Evolutionary conservation across 1,139 yeast species (phyloP), one percentile per base, ranked within the genome.

Genomic region (Saccharomyces hybrid): DNA sequence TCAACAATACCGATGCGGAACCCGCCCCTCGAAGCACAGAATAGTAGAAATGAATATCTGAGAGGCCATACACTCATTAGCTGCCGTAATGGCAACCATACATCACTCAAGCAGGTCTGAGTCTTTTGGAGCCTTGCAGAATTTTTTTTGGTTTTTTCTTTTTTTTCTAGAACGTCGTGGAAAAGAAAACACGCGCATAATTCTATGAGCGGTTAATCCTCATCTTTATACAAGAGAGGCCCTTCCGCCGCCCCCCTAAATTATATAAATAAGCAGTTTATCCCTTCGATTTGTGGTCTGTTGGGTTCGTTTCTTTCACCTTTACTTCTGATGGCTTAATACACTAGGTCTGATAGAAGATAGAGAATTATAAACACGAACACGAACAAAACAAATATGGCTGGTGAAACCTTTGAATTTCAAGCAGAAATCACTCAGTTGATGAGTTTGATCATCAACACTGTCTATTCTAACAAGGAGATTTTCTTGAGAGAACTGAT

Each of bases 391-490:
- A 21, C 16, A 6, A 62, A 56, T 58, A 84, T 83, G 90, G 76
- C 87, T 64, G 79, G 78, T 71, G 95, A 87, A 80, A 85, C 95
- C 59, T 89, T 83, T 74, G 99, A 93, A 81, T 93, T 93, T 80
- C 96, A 96, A 76, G 99, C 99, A 83, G 99, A 93, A 90, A 95
- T 93, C 77, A 88, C 98, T 86, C 99, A 93, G 96, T 83, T 95
- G 84, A 88, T 95, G 98, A 88, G 38, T 32, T 32, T 32, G 38
- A 32, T 32, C 38, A 32, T 32, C 38, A 32, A 32, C 38, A 95
- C 99, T 57, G 99, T 95, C 71, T 95, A 95, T 79, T 93, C 99
- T 57, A 95, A 95, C 86, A 95, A 95, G 81, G 99, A 95, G 78
- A 93, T 95, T 71, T 95, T 95, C 84, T 81, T 95, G 73, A 91